phyloP scores from a whole-genome alignment of 768 basidiomycete genomes.

The Rhodotorula sphaerocarpa region DNA sequence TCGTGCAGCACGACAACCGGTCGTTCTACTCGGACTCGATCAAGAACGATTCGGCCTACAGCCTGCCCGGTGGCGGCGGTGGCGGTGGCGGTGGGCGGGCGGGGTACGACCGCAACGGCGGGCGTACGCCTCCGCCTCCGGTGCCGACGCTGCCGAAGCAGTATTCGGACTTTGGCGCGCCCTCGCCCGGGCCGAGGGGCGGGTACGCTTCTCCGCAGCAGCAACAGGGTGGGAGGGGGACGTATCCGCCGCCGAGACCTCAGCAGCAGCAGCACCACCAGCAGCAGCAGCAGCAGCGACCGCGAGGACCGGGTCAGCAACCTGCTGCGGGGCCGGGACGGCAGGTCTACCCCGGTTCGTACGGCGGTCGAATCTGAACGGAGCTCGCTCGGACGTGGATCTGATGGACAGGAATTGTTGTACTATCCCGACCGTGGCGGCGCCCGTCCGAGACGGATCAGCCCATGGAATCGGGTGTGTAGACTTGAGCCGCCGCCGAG shows the following conservation, averaged over 20 bases:
- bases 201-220: no score
- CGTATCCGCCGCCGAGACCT: no score
- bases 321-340: not conserved
- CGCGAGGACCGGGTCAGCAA: not conserved
- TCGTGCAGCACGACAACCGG: constrained; percentile 10
- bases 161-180: not conserved
- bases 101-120: not conserved
- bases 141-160: constrained; percentile 11
- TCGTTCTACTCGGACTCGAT: constrained; percentile 9
- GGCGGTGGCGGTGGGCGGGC: not conserved
- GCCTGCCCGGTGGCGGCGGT: not conserved
- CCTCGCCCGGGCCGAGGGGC: not conserved
- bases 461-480: no score
- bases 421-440: no score
- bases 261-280: no score
- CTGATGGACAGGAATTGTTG: no score
- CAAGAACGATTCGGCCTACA: not conserved
- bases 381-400: no score
- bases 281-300: no score
- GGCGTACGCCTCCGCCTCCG: constrained; percentile 1
- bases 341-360: not conserved
- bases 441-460: no score
- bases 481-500: no score
- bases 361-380: not conserved
- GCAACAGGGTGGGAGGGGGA: not conserved